Percentiles rank a stretch among this genome's conserved stretches.
phyloP scores from a whole-genome alignment of 106 monocot genomes.

The Acorus gramineus region DNA sequence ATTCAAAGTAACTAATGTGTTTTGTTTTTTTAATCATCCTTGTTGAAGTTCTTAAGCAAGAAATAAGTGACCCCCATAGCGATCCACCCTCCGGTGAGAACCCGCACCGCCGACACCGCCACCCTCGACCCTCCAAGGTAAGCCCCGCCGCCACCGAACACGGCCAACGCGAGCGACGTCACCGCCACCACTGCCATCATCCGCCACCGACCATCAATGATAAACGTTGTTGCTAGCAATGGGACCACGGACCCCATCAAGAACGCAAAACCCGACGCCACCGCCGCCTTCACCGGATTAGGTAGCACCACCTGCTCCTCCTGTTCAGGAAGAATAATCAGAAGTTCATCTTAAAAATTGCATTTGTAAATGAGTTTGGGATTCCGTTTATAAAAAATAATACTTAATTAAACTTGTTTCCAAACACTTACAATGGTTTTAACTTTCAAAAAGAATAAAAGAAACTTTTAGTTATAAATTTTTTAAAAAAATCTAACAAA shows the following conservation, averaged over 20 bases:
- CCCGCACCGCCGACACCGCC: slow-evolving; percentile 5
- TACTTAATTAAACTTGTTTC: too few relatives aligned
- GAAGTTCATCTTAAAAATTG: too few relatives aligned
- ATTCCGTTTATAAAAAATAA: too few relatives aligned
- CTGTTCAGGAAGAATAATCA: too few relatives aligned
- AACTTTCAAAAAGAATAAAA: too few relatives aligned
- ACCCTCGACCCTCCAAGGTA: not conserved
- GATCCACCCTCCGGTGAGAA: slow-evolving; percentile 10
- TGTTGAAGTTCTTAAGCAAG: not conserved
- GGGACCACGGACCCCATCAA: slow-evolving; percentile 15
- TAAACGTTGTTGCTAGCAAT: slow-evolving; percentile 2
- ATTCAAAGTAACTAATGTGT: too few relatives aligned
- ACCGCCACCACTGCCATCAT: not conserved
- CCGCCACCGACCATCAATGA: too few relatives aligned
- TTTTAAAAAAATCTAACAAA: too few relatives aligned
- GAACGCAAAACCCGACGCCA: slow-evolving; percentile 15
- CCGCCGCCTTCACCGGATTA: slow-evolving; percentile 21
- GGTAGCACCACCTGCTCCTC: slow-evolving; percentile 3
- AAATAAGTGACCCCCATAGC: slow-evolving; percentile 6
- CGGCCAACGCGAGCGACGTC: not conserved
- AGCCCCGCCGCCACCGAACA: slow-evolving; percentile 1
- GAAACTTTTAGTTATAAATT: too few relatives aligned
- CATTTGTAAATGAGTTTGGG: too few relatives aligned
- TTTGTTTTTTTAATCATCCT: not conserved
- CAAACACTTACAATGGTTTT: too few relatives aligned